phyloP scores from a whole-genome alignment of 108 stramenopile species.

The Skeletonema grethae region DNA sequence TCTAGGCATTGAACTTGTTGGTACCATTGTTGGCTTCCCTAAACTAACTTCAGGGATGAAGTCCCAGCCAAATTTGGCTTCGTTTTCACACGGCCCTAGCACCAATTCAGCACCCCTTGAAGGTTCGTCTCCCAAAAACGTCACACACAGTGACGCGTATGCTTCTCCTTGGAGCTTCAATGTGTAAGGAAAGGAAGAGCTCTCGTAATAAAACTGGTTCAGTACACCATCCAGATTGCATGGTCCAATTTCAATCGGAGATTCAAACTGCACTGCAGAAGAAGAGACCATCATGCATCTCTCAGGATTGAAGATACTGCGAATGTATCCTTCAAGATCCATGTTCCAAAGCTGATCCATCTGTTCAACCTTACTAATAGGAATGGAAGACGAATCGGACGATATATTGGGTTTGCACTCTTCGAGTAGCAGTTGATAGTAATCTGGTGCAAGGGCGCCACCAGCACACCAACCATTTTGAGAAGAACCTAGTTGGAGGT shows the following conservation, averaged over 20 bases:
- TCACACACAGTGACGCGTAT: slow-evolving; percentile 27
- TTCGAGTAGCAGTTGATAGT: slow-evolving; percentile 37
- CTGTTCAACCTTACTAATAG: slow-evolving; percentile 28
- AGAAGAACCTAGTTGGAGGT: background rate
- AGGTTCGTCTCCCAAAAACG: slow-evolving; percentile 27
- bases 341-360: slow-evolving; percentile 51
- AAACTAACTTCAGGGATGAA: slow-evolving; percentile 25
- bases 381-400: background rate
- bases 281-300: slow-evolving; percentile 40
- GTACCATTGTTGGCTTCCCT: slow-evolving; percentile 4
- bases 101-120: slow-evolving; percentile 38
- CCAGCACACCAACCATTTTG: slow-evolving; percentile 32
- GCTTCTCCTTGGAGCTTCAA: slow-evolving; percentile 30
- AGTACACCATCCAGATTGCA: slow-evolving; percentile 19
- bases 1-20: slow-evolving; percentile 1
- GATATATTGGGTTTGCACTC: slow-evolving; percentile 19
- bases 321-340: slow-evolving; percentile 37
- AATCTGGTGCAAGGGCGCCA: slow-evolving; percentile 44
- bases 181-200: background rate
- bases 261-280: slow-evolving; percentile 18
- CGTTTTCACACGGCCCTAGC: slow-evolving; percentile 14
- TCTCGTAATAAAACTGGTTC: slow-evolving; percentile 28
- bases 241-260: slow-evolving; percentile 38
- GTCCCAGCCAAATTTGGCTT: slow-evolving; percentile 43
- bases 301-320: slow-evolving; percentile 26